phyloP scores from a whole-genome alignment of 208 protist species.

The Leishmania tarentolae region DNA sequence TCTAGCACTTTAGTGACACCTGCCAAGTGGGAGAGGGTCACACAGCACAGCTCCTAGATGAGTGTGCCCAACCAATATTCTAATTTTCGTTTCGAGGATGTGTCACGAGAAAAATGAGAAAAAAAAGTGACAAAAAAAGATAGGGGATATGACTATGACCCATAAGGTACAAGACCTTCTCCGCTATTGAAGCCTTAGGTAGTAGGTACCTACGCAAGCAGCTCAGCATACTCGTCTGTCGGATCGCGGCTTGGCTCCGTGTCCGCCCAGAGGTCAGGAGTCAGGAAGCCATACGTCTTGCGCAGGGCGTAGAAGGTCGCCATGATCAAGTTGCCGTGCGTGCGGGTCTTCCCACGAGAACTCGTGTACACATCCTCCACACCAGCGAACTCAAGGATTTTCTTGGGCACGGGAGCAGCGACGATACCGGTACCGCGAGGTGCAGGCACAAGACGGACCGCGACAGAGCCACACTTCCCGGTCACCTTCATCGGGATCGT shows the following conservation, averaged over 20 bases:
- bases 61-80: background rate
- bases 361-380: constrained; percentile 99
- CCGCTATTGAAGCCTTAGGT: background rate
- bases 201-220: too few relatives aligned
- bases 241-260: constrained; percentile 88
- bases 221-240: constrained; percentile 93
- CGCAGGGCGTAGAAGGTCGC: constrained; percentile 98
- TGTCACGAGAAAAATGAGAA: background rate
- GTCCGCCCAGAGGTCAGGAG: constrained; percentile 98
- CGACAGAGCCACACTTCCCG: constrained; percentile 99
- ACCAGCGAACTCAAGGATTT: constrained; percentile 98
- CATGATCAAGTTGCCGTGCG: constrained; percentile 99
- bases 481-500: constrained; percentile 99
- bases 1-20: background rate
- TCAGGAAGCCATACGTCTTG: constrained; percentile 98
- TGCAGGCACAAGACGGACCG: constrained; percentile 98
- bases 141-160: background rate
- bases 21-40: background rate
- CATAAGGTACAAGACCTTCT: background rate
- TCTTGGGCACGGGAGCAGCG: constrained; percentile 97
- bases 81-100: background rate
- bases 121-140: background rate
- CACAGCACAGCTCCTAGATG: background rate
- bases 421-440: constrained; percentile 99
- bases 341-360: constrained; percentile 97